Percentiles rank a stretch among this genome's conserved stretches.
Evolutionary conservation across 495 filamentous ascomycete species (phyloP).

Genomic region (Podospora pseudopauciseta): DNA sequence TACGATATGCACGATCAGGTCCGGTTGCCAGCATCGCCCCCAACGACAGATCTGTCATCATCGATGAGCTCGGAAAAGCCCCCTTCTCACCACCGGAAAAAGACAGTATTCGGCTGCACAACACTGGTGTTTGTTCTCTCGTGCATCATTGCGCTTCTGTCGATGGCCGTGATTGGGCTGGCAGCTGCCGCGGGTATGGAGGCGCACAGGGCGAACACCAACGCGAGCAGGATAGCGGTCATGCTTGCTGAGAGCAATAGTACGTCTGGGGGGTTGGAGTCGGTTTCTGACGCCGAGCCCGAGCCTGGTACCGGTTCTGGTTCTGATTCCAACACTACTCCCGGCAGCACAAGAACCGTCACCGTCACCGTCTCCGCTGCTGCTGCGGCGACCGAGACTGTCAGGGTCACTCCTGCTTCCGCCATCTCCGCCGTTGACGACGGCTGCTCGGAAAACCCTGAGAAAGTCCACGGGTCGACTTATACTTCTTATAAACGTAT

Average conservation of each 20-base stretch:
- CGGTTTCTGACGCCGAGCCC: background rate
- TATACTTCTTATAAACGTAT: conserved; percentile 29
- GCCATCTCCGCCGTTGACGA: conserved; percentile 28
- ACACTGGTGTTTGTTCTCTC: conserved; percentile 41
- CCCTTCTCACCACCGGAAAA: background rate
- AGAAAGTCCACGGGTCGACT: conserved; percentile 27
- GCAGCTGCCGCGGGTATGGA: conserved; percentile 44
- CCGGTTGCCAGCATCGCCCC: background rate
- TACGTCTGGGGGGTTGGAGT: background rate
- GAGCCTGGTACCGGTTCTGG: background rate
- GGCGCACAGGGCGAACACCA: conserved; percentile 38
- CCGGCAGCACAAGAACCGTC: background rate
- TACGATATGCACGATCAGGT: conserved; percentile 5
- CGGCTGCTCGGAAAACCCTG: conserved; percentile 35
- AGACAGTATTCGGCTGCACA: conserved; percentile 35
- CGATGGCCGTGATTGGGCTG: conserved; percentile 42
- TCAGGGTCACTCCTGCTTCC: conserved; percentile 23
- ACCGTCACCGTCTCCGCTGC: background rate
- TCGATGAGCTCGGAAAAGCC: background rate
- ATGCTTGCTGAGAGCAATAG: conserved; percentile 13
- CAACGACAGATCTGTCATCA: background rate
- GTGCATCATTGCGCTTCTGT: conserved; percentile 38
- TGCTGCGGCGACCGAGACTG: conserved; percentile 13
- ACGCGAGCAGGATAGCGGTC: conserved; percentile 28
- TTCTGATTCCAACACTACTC: background rate